These are phyloP conservation scores for Rhodotorula toruloides DNA, from an alignment of 768 basidiomycete species.

Conservation along the genomic window DNA sequence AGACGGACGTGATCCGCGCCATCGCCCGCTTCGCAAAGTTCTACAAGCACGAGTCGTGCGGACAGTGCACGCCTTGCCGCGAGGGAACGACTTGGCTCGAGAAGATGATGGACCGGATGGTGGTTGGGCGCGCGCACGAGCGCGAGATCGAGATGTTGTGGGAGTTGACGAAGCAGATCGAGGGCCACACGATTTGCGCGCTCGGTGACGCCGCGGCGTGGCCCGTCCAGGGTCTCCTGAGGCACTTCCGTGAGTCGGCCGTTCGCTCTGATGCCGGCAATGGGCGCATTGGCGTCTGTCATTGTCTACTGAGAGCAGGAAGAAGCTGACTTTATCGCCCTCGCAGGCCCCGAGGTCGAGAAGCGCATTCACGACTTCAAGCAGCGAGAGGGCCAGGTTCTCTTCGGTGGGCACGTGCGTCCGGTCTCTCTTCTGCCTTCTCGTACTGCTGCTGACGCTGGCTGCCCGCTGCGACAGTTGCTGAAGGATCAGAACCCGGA, in stretches of 20 bases:
- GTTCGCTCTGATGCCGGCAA: background rate
- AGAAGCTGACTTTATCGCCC: background rate
- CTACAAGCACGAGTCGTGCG: slow-evolving; percentile 98
- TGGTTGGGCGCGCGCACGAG: slow-evolving; percentile 78
- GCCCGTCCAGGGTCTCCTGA: slow-evolving; percentile 97
- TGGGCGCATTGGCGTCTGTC: background rate
- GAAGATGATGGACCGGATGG: slow-evolving; percentile 99
- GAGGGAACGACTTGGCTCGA: slow-evolving; percentile 99
- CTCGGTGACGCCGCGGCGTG: slow-evolving; percentile 92
- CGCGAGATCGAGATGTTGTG: slow-evolving; percentile 98
- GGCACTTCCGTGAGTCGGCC: slow-evolving; percentile 68
- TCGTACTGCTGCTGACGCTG: background rate
- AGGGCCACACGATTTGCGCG: slow-evolving; percentile 83
- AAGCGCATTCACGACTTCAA: slow-evolving; percentile 74
- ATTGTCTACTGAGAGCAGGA: slow-evolving; percentile 8
- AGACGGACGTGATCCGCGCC: slow-evolving; percentile 85
- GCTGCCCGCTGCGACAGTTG: background rate
- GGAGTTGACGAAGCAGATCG: slow-evolving; percentile 62
- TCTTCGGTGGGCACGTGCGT: slow-evolving; percentile 65
- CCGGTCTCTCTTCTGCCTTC: background rate
- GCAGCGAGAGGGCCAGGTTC: slow-evolving; percentile 67
- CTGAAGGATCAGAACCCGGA: slow-evolving; percentile 1
- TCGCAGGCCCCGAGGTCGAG: slow-evolving; percentile 72
- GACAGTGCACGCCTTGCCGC: slow-evolving; percentile 65
- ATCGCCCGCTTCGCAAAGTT: slow-evolving; percentile 94